Evolutionary conservation across 768 basidiomycete species (phyloP), one percentile per base, ranked within the genome.

Genomic region (Nidularia pulvinata): DNA sequence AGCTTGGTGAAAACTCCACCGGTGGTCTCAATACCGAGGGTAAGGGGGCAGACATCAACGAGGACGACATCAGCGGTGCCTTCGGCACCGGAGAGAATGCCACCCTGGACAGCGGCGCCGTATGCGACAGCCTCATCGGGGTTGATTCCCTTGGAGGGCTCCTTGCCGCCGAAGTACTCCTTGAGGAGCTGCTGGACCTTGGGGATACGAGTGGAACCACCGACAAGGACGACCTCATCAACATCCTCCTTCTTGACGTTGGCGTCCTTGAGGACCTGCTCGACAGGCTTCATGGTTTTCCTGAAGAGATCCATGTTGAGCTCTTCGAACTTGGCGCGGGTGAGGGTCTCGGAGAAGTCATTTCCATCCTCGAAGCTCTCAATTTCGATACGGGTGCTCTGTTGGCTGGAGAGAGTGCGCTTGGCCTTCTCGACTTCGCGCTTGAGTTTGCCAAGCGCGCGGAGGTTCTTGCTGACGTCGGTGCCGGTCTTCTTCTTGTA

Each of bases 231-330:
- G 58, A 93, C 79, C 76, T 98, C 95, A 59, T 95, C 85, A 50
- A 99, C 76, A 59, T 94, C 90, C 63, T 98, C 96, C 84, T 98
- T 99, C 86, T 95, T 96, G 69, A 98, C 89, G 62, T 89, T 89
- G 59, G 96, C 91, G 65, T 98, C 96, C 86, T 97, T 97, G 63
- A 98, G 80, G 19, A 98, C 96, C 73, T 98, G 96, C 73, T 98
- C 95, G 57, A 98, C 96, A 58, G 96, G 96, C 80, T 95, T 95
- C 93, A 98, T 93, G 34, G 96, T 99, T 85, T 96, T 96, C 66
- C 96, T 84, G 91, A 99, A 99, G 50, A 98, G 85, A 65, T 99
- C 96, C 79, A 97, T 89, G 85, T 96, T 97, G 60, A 98, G 82
- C 72, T 98, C 95, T 72, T 98, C 96, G 68, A 99, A 98, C 76